Base-by-base conservation (phyloP, 2,329 filamentous ascomycete genomes). In the Talaromyces sp. region DNA sequence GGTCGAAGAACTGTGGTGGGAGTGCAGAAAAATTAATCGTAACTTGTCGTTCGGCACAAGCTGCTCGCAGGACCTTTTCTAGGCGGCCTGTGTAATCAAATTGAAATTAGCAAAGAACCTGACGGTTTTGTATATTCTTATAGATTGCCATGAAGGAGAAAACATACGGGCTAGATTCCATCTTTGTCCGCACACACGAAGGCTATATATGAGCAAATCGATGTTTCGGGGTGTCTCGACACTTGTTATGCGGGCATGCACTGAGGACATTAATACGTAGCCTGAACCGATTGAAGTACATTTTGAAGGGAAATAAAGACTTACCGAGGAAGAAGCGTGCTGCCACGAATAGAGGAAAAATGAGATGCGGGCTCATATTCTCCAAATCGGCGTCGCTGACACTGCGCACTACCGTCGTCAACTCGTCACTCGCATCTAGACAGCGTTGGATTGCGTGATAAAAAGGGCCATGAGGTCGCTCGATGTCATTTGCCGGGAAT, bases 331-430 rank as follows among this genome's bases (percentile, higher is more conserved):
- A 58, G 32, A 58, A 58, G n/a, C 56, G 32, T 8, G 56, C 42
- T 36, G 42, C 56, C 11, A 58, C 56, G 30, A 58, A 49, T 30
- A 57, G 15, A 42, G 55, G 55, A n/a, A 57, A 57, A 27, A 47
- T 57, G 19, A 57, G 55, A 57, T 57, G 55, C 27, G 55, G 55
- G 36, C 55, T 57, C 55, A 57, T 57, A 19, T 47, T 30, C 55
- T 44, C 55, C 7, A 44, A 9, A 44, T 44, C 36, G 17, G 55
- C 25, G 17, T 57, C 36, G 33, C 44, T 57, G 13, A 57, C 55
- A 47, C 39, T 49, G 32, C 55, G 55, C 42, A 47, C 55, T 5
- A 49, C 55, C 13, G 47, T 57, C 17, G 55, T 57, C 28, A 57
- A 13, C 27, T 57, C 55, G 47, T 58, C 56, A 33, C 56, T 58